Percentiles rank a stretch among this genome's conserved stretches.
These are phyloP conservation scores for Breynia disticha DNA, from an alignment of 441 rosid species.

Conservation along the genomic window DNA sequence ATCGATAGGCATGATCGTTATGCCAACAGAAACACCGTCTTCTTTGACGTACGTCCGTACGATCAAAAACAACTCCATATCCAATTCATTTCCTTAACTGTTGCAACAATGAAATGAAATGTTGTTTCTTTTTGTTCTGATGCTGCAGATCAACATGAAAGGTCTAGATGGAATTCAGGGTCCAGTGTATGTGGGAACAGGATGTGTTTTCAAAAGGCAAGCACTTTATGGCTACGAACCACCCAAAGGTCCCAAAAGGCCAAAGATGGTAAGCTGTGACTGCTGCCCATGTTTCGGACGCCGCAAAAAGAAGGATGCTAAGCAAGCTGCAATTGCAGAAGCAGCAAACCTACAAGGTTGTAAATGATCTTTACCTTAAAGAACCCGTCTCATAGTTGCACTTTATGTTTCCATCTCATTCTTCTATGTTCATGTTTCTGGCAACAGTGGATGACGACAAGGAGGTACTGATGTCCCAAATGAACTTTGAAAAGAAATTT, in stretches of 20 bases:
- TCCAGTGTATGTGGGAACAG: constrained; percentile 90
- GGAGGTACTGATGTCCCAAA: constrained; percentile 65
- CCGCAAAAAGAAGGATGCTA: constrained; percentile 46
- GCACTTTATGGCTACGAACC: constrained; percentile 86
- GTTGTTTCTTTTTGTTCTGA: neutral
- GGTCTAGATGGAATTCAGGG: constrained; percentile 95
- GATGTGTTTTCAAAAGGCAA: constrained; percentile 80
- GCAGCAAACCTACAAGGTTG: constrained; percentile 51
- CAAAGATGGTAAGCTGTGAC: constrained; percentile 86
- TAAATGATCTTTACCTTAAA: constrained; percentile 4
- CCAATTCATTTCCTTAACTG: neutral
- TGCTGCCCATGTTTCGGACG: constrained; percentile 95
- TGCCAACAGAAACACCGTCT: constrained; percentile 80
- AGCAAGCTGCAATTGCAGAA: constrained; percentile 38
- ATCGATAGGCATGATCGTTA: constrained; percentile 75
- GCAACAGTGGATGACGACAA: constrained; percentile 66
- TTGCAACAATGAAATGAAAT: constrained; percentile 17
- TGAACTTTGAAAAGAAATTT: constrained; percentile 80
- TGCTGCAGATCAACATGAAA: constrained; percentile 90
- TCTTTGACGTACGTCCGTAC: constrained; percentile 58
- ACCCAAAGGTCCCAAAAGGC: constrained; percentile 58
- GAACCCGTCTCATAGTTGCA: constrained; percentile 17
- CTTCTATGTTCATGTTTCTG: constrained; percentile 5
- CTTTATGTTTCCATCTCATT: constrained; percentile 18
- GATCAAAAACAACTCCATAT: neutral